These are phyloP conservation scores for Phytophthora vignae DNA, from an alignment of 352 stramenopile species.

Conservation along the genomic window DNA sequence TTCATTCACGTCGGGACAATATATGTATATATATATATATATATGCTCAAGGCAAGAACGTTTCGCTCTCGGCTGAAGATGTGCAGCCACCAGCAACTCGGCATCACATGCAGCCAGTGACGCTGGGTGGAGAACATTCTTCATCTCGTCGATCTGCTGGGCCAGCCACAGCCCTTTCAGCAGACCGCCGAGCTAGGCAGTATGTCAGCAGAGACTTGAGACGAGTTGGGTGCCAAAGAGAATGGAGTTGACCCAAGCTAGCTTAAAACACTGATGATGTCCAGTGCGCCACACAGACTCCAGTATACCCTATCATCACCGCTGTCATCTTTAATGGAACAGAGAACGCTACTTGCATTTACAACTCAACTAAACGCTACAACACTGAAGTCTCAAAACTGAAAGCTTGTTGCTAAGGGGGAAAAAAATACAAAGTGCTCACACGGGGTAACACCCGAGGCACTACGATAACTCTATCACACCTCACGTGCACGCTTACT, in stretches of 20 bases:
- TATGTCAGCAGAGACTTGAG: not conserved
- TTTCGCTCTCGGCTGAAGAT: not conserved
- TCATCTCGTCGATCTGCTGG: not conserved
- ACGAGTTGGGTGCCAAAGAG: not conserved
- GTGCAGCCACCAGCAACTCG: too few relatives aligned
- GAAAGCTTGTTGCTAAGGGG: not conserved
- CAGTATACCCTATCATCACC: too few relatives aligned
- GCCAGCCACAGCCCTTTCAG: too few relatives aligned
- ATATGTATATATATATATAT: too few relatives aligned
- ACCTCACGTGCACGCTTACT: constrained; percentile 10
- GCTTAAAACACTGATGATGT: too few relatives aligned
- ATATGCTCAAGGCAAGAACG: not conserved
- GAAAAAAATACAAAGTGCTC: too few relatives aligned
- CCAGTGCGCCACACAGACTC: too few relatives aligned
- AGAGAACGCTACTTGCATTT: too few relatives aligned
- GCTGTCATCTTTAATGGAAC: too few relatives aligned
- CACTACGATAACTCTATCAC: constrained; percentile 39
- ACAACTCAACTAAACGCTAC: not conserved
- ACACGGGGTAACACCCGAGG: not conserved
- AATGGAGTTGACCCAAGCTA: not conserved
- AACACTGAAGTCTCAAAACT: not conserved
- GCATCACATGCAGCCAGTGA: not conserved
- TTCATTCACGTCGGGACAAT: too few relatives aligned
- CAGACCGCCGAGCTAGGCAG: not conserved
- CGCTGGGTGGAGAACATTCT: not conserved